Conservation (phyloP, 2,329 filamentous ascomycete genomes). For the Xylaria sp. region DNA sequence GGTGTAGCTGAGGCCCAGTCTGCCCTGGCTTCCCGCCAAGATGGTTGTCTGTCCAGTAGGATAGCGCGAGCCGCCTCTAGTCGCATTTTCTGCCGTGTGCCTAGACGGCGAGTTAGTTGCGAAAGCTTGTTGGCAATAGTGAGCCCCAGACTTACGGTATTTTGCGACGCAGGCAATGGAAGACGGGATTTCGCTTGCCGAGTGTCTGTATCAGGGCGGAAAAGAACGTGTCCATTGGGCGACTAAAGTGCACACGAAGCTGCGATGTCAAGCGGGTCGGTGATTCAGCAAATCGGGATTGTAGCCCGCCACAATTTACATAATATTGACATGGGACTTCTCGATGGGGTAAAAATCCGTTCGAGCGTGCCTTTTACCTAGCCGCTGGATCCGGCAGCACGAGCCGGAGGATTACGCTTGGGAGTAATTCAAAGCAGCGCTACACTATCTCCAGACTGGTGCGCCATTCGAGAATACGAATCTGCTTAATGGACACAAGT, state of each 20-base stretch:
- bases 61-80: too few relatives aligned
- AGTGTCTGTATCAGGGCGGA: constrained; percentile 40
- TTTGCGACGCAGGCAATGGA: constrained; percentile 47
- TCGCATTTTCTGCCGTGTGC: too few relatives aligned
- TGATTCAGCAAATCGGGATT: constrained; percentile 33
- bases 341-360: constrained; percentile 22
- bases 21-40: too few relatives aligned
- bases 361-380: constrained; percentile 17
- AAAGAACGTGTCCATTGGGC: constrained; percentile 15
- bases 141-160: too few relatives aligned
- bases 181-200: constrained; percentile 42
- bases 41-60: too few relatives aligned
- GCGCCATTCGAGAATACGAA: constrained; percentile 42
- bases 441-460: constrained; percentile 33
- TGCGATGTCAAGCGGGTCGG: constrained; percentile 31
- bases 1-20: too few relatives aligned
- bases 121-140: too few relatives aligned
- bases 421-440: constrained; percentile 37
- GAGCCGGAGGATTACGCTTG: constrained; percentile 41
- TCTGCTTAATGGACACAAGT: constrained; percentile 36
- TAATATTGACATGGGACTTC: constrained; percentile 25
- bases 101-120: too few relatives aligned
- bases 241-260: constrained; percentile 19
- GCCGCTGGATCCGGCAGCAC: constrained; percentile 35
- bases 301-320: constrained; percentile 31